These are phyloP conservation scores for Trichoderma parareesei DNA, from an alignment of 495 filamentous ascomycete species.

Conservation along the genomic window DNA sequence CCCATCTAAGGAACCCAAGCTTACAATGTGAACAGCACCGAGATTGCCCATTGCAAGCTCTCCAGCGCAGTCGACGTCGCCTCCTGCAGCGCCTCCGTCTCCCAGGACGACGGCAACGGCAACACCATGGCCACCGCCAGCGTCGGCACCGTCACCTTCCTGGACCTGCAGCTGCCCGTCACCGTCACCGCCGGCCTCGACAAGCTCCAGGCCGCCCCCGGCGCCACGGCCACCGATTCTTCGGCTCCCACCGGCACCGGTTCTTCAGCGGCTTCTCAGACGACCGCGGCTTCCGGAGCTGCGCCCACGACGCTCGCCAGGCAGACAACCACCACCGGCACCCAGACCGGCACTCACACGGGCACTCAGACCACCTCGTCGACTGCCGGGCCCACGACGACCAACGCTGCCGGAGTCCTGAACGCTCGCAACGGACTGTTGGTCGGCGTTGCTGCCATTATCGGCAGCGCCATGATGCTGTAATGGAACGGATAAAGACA, in stretches of 20 bases:
- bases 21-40: not conserved
- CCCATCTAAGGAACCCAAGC: not conserved
- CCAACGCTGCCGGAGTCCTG: conserved; percentile 25
- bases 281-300: conserved; percentile 5
- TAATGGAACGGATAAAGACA: conserved; percentile 8
- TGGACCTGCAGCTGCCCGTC: conserved; percentile 17
- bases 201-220: conserved; percentile 16
- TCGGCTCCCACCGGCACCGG: not conserved
- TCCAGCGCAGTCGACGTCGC: not conserved
- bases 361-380: not conserved
- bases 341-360: conserved; percentile 17
- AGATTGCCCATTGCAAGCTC: conserved; percentile 3
- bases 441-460: conserved; percentile 21
- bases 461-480: conserved; percentile 21
- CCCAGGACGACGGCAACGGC: not conserved
- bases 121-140: conserved; percentile 10
- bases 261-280: not conserved
- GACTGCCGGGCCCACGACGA: conserved; percentile 16
- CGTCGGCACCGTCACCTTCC: conserved; percentile 20
- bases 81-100: not conserved
- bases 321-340: conserved; percentile 7
- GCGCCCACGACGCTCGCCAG: conserved; percentile 17
- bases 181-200: conserved; percentile 27
- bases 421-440: conserved; percentile 27
- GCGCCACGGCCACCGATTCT: conserved; percentile 1